Evolutionary conservation across 164 flowering plant species (phyloP).

Genomic region (Stephania cephalantha): DNA sequence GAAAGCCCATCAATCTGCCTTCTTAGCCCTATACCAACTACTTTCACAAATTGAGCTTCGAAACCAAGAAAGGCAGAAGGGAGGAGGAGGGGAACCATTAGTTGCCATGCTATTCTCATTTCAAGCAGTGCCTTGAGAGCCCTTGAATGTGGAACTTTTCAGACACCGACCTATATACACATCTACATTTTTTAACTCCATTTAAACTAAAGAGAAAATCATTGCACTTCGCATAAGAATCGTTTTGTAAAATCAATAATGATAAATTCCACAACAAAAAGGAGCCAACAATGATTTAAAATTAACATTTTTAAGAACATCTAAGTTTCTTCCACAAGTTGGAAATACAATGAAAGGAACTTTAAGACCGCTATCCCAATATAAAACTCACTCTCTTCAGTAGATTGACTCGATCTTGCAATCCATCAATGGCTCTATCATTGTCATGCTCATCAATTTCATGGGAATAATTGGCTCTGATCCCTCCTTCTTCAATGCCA

Average conservation of each 20-base stretch:
- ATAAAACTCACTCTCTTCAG: constrained; percentile 61
- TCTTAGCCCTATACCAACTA: too few species aligned
- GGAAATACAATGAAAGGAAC: not conserved
- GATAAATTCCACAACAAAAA: not conserved
- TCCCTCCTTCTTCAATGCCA: constrained; percentile 95
- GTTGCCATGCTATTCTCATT: too few species aligned
- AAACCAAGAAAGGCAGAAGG: not conserved
- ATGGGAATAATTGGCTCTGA: constrained; percentile 72
- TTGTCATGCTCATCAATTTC: constrained; percentile 63
- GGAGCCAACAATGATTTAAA: not conserved
- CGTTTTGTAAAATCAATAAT: not conserved
- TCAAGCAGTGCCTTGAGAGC: too few species aligned
- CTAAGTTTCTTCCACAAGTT: not conserved
- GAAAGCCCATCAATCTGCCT: too few species aligned
- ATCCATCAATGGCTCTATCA: constrained; percentile 56
- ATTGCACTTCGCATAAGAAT: not conserved
- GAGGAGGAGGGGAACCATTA: too few species aligned
- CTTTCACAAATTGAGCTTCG: not conserved
- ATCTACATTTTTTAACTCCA: not conserved
- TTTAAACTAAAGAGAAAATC: not conserved
- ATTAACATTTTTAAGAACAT: not conserved
- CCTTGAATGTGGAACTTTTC: too few species aligned
- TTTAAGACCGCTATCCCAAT: not conserved
- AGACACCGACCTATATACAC: not conserved
- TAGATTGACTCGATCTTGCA: constrained; percentile 68